Conservation (phyloP, 768 basidiomycete genomes). For the Mrakia gelida region DNA sequence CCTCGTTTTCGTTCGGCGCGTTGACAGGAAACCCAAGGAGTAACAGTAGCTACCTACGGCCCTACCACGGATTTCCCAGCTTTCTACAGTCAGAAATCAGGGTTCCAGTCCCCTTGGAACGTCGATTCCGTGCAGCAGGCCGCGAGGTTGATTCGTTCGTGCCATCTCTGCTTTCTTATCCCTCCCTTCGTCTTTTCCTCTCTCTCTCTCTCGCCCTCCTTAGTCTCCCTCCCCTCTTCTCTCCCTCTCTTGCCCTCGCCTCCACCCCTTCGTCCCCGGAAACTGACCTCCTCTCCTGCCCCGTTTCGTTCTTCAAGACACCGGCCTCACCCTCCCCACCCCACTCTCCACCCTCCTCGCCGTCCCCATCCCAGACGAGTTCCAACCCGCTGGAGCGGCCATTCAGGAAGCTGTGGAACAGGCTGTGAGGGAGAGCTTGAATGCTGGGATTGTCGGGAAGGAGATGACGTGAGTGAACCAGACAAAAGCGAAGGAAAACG, state of each 20-base stretch:
- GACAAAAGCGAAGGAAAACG: too few relatives aligned
- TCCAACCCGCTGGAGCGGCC: slow-evolving; percentile 73
- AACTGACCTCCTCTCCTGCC: too few relatives aligned
- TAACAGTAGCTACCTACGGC: slow-evolving; percentile 79
- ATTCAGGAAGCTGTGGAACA: slow-evolving; percentile 59
- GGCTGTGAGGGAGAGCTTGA: slow-evolving; percentile 77
- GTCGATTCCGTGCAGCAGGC: slow-evolving; percentile 60
- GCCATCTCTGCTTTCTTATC: background rate
- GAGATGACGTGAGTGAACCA: slow-evolving; percentile 68
- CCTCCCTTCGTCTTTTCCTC: slow-evolving; percentile 18
- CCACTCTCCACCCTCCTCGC: slow-evolving; percentile 75
- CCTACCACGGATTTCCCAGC: slow-evolving; percentile 81
- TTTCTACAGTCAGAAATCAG: slow-evolving; percentile 81
- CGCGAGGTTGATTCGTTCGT: slow-evolving; percentile 69
- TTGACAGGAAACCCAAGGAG: slow-evolving; percentile 92
- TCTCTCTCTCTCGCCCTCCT: too few relatives aligned
- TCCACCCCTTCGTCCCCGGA: too few relatives aligned
- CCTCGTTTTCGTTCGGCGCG: too few relatives aligned
- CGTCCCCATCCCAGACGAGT: slow-evolving; percentile 78
- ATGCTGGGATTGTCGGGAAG: slow-evolving; percentile 77
- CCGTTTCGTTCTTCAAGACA: slow-evolving; percentile 49
- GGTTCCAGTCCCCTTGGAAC: slow-evolving; percentile 80
- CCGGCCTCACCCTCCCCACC: slow-evolving; percentile 65
- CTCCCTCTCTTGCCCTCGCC: too few relatives aligned
- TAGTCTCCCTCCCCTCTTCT: slow-evolving; percentile 20